Conservation (phyloP, 2,329 filamentous ascomycete genomes). For the Penicillium sp. region DNA sequence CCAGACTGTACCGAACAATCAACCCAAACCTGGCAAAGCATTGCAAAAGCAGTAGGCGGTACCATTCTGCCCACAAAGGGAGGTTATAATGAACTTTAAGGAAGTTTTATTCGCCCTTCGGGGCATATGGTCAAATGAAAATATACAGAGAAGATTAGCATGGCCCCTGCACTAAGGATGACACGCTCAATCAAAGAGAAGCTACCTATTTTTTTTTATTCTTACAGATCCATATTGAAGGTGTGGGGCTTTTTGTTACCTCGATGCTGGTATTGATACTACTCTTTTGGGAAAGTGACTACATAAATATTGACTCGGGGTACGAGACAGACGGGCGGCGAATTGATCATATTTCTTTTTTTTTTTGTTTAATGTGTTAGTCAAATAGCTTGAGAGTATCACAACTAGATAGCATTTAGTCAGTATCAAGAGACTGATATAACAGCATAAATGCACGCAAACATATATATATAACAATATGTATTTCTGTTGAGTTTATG, state of each 20-base stretch:
- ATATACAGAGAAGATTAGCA: slow-evolving; percentile 78
- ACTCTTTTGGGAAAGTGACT: neutral
- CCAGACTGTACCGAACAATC: neutral
- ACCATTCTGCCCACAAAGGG: fast-evolving
- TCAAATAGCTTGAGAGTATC: too few species aligned
- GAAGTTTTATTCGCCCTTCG: slow-evolving; percentile 36
- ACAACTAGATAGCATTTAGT: too few species aligned
- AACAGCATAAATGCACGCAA: too few species aligned
- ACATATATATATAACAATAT: too few species aligned
- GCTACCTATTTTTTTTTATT: slow-evolving; percentile 67
- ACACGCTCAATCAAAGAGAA: slow-evolving; percentile 83
- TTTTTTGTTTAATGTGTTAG: too few species aligned
- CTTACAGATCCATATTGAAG: neutral
- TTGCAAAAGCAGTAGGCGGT: neutral
- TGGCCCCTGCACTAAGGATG: slow-evolving; percentile 90
- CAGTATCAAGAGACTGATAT: too few species aligned
- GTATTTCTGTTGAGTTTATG: too few species aligned
- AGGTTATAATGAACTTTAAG: neutral
- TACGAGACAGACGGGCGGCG: too few species aligned
- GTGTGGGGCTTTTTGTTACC: neutral
- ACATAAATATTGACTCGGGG: too few species aligned
- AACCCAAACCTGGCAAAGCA: neutral
- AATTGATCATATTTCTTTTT: too few species aligned
- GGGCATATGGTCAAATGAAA: slow-evolving; percentile 64
- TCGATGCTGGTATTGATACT: neutral